These are phyloP conservation scores for Zygosaccharomyces lentus DNA, from an alignment of 805 yeast species.

Conservation along the genomic window DNA sequence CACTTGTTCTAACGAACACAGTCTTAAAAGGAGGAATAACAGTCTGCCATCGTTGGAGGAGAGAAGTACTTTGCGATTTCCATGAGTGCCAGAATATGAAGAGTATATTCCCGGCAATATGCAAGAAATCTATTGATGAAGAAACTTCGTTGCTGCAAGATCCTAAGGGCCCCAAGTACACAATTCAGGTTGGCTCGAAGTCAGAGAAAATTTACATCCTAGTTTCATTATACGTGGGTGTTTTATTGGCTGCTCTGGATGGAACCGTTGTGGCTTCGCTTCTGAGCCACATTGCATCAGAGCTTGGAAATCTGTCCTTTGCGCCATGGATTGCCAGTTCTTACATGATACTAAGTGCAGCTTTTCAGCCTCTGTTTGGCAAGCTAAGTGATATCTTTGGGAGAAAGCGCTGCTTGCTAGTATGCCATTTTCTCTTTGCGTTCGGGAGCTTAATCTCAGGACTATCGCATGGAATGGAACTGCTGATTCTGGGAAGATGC, in stretches of 20 bases:
- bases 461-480: background rate
- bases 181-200: constrained; percentile 6
- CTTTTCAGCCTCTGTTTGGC: constrained; percentile 12
- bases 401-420: constrained; percentile 5
- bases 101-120: background rate
- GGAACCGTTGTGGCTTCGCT: constrained; percentile 12
- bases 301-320: constrained; percentile 6
- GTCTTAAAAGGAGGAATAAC: background rate
- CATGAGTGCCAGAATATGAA: background rate
- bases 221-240: constrained; percentile 10
- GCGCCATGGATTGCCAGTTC: constrained; percentile 11
- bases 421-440: constrained; percentile 8
- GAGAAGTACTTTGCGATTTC: too few species aligned
- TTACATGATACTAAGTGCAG: constrained; percentile 7
- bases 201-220: constrained; percentile 10
- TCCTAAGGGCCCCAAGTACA: constrained; percentile 1
- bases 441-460: constrained; percentile 9
- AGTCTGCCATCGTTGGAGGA: too few species aligned
- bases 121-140: constrained; percentile 2
- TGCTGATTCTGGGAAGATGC: constrained; percentile 6
- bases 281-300: constrained; percentile 10
- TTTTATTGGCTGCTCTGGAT: constrained; percentile 12
- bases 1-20: background rate
- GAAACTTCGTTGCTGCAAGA: constrained; percentile 5
- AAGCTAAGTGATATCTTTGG: constrained; percentile 9